These are phyloP conservation scores for Phytophthora citrophthora DNA, from an alignment of 352 stramenopile species.

Conservation along the genomic window DNA sequence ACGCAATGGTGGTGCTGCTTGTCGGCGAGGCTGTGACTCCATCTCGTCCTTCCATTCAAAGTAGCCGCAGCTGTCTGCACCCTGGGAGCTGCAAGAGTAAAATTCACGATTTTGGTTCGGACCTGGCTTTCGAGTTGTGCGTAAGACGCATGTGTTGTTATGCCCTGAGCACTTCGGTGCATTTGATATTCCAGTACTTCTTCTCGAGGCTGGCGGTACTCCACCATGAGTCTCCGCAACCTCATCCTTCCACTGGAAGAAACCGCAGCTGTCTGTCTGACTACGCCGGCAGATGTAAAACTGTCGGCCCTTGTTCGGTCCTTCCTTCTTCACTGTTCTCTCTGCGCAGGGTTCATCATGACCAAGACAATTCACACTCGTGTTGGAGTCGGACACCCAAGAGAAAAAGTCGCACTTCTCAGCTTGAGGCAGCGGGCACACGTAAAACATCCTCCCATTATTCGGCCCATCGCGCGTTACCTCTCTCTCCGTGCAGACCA, in stretches of 20 bases:
- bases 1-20: conserved; percentile 2
- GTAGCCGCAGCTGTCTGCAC: conserved; percentile 60
- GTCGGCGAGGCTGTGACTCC: conserved; percentile 9
- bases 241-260: conserved; percentile 84
- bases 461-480: conserved; percentile 81
- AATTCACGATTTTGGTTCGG: conserved; percentile 94
- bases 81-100: conserved; percentile 87
- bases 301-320: conserved; percentile 66
- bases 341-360: conserved; percentile 73
- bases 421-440: conserved; percentile 80
- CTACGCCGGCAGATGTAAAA: conserved; percentile 66
- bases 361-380: conserved; percentile 47
- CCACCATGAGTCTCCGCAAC: conserved; percentile 3
- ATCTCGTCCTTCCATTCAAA: conserved; percentile 94
- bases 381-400: conserved; percentile 78
- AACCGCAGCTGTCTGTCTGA: conserved; percentile 71
- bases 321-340: conserved; percentile 68
- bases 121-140: conserved; percentile 53
- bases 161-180: conserved; percentile 57
- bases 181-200: background rate
- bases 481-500: conserved; percentile 59
- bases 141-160: conserved; percentile 44
- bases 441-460: conserved; percentile 93
- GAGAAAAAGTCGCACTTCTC: conserved; percentile 94
- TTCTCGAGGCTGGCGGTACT: conserved; percentile 9